Base-by-base conservation (phyloP, 2,329 filamentous ascomycete species). In the Microthyrium microscopicum region DNA sequence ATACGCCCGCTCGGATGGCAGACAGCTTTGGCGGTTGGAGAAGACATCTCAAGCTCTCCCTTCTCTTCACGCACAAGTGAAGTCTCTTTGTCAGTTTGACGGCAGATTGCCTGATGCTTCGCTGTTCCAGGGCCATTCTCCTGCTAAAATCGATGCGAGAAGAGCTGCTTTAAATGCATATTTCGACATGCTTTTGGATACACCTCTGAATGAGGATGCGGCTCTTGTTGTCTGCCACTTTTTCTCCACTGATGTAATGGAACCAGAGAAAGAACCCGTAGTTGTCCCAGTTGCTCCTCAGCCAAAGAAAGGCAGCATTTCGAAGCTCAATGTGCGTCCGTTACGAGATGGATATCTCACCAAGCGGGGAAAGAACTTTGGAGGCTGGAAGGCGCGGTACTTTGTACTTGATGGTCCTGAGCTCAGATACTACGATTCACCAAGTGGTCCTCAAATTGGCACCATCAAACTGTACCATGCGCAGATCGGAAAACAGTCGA, bases 311-410 rank as follows among this genome's bases (percentile, higher is more conserved):
- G 11, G 26, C 11, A 20, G 8, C 29, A 15, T 15, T 20, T 31
- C 9, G 9, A 9, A 21, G 29, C n/a, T 6, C 29, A 71, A 76
- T 44, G 72, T 73, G 3, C 71, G 74, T 31, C 73, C 77, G 6
- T 66, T 75, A 38, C 83, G 82, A 48, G 85, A 76, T 49, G 89
- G 89, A 6, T 98, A 95, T 53, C 61, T 98, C 31, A 95, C 89
- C 2, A 98, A 98, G 60, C 73, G 81, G 44, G 89, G 89, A 31
- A 98, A 98, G 64, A 95, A 95, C 48, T 98, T 98, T 57, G 89
- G 89, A 33, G 89, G 89, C 31, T 98, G 89, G 89, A 98, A 98
- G 56, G 85, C 84, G 8, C 61, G 75, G 37, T 79, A 72, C 46
- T 80, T 80, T 46, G 64, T 77, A 11, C 59, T 81, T 3, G 70